Evolutionary conservation across 2,329 filamentous ascomycete species (phyloP).

Genomic region (Colletotrichum higginsianum): DNA sequence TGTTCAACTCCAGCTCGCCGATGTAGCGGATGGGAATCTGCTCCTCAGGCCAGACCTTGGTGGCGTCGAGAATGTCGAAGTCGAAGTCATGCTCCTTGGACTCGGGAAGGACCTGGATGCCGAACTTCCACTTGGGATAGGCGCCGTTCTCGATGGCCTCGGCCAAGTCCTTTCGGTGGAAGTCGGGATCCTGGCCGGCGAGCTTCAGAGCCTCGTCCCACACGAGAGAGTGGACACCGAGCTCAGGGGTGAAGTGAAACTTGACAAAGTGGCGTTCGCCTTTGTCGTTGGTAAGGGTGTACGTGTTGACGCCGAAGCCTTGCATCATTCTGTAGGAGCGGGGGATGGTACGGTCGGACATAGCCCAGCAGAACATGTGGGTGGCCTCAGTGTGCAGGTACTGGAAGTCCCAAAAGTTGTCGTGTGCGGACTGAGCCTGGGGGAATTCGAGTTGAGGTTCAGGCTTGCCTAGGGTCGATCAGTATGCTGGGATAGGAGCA

Average conservation of each 20-base stretch:
- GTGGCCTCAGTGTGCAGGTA: constrained; percentile 79
- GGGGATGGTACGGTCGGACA: constrained; percentile 82
- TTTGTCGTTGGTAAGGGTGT: constrained; percentile 75
- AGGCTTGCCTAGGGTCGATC: constrained; percentile 67
- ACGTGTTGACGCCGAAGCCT: constrained; percentile 88
- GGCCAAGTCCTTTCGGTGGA: constrained; percentile 83
- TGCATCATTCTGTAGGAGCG: constrained; percentile 88
- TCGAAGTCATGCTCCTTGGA: constrained; percentile 82
- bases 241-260: constrained; percentile 81
- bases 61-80: constrained; percentile 88
- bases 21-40: constrained; percentile 82
- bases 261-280: constrained; percentile 83
- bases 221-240: constrained; percentile 82
- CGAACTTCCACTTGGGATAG: constrained; percentile 85
- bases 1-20: constrained; percentile 84
- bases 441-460: constrained; percentile 80
- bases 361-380: constrained; percentile 85
- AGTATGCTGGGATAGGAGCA: background rate
- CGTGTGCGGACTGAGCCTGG: constrained; percentile 79
- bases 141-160: constrained; percentile 81
- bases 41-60: constrained; percentile 89
- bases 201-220: constrained; percentile 87
- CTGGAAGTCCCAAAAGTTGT: constrained; percentile 85
- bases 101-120: constrained; percentile 84
- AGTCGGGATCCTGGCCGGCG: constrained; percentile 82